Evolutionary conservation across 345 rosid genomes (phyloP), one percentile per base, ranked within the genome.

Genomic region (Populus deltoides): DNA sequence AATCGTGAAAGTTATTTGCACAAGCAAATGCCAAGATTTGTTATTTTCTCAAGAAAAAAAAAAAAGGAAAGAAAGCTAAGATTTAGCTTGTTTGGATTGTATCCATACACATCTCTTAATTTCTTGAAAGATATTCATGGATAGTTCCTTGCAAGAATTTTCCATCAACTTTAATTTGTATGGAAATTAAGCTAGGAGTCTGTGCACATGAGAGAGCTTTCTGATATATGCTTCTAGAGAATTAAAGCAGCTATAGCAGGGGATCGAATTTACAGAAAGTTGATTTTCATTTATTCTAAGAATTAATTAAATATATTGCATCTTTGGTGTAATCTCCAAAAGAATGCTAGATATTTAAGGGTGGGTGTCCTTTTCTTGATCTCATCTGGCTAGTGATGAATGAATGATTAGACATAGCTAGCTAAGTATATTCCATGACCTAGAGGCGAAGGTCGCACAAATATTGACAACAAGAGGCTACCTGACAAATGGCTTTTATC

Each of bases 401-500:
- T 68, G 80, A 80, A 51, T 79, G 89, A 87, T 57, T 53, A 81
- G 88, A 85, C 86, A 80, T 69, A 10, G 88, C 3, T 66, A 38
- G 82, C 29, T 10, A 9, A 3, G 63, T 59, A 59, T 59, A 59
- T 59, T 59, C 63, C 11, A 86, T 70, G 81, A 74, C 57, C 75
- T 24, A 71, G 53, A 41, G 25, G 35, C 61, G 72, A 68, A 68
- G 78, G 76, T 78, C 77, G 75, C 78, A 78, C 70, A 82, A 59
- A 76, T 45, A 70, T 77, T 82, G 89, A 83, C 81, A 83, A 73
- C 38, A 80, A 70, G 72, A 77, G 82, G 87, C 81, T 81, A 84
- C 87, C 89, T 83, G 85, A 81, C 83, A 82, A 77, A 73, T 70
- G 77, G 75, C 68, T 76, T 75, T 86, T 83, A 39, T 77, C 78